Evolutionary conservation across 768 basidiomycete species (phyloP).

Genomic region (Trametes cinnabarina): DNA sequence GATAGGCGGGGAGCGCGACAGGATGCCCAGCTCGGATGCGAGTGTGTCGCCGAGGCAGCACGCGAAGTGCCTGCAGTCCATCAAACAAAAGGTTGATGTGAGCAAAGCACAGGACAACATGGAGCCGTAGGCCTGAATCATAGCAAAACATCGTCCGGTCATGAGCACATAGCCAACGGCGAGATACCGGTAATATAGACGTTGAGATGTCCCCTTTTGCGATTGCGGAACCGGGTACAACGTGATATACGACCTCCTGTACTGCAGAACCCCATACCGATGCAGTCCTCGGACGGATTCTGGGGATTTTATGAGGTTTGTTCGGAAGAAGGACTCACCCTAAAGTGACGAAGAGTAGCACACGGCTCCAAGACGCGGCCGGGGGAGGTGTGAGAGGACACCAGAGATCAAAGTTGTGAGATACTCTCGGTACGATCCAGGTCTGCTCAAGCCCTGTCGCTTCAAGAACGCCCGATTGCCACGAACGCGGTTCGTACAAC

Average conservation of each 20-base stretch:
- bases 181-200: no score
- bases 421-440: slow-evolving; percentile 4
- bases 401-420: slow-evolving; percentile 49
- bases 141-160: no score
- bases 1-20: slow-evolving; percentile 64
- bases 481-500: slow-evolving; percentile 47
- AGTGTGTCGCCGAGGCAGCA: slow-evolving; percentile 91
- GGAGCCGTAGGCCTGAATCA: no score
- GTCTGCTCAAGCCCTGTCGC: slow-evolving; percentile 10
- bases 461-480: slow-evolving; percentile 6
- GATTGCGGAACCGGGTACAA: no score
- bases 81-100: no score
- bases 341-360: slow-evolving; percentile 59
- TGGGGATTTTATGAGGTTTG: no score
- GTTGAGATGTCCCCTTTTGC: no score
- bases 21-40: slow-evolving; percentile 89
- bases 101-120: no score
- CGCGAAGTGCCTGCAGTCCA: slow-evolving; percentile 65
- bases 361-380: slow-evolving; percentile 54
- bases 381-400: slow-evolving; percentile 54
- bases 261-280: no score
- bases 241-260: no score
- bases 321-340: slow-evolving; percentile 57
- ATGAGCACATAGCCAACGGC: no score
- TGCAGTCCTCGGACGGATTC: no score